A percentile compares a stretch with the other conserved stretches of the same genome.
Conservation (phyloP, 306 rosid genomes). For the Urtica urens region DNA sequence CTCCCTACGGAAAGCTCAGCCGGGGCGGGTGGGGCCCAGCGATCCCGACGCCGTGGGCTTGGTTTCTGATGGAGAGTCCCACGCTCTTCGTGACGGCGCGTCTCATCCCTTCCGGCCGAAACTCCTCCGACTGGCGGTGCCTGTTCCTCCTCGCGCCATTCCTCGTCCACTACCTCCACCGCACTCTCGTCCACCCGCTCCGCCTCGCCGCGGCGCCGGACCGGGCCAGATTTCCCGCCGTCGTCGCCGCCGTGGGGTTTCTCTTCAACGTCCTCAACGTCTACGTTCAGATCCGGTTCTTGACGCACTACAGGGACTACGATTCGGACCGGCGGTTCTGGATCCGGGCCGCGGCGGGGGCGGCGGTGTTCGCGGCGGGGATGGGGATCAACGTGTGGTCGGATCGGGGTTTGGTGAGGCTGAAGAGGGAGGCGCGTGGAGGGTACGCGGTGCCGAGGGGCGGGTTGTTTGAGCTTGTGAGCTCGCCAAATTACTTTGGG, state of each 20-base stretch:
- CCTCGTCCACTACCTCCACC: slow-evolving; percentile 59
- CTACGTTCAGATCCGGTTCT: slow-evolving; percentile 52
- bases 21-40: slow-evolving; percentile 76
- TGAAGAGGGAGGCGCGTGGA: slow-evolving; percentile 36
- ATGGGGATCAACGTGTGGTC: slow-evolving; percentile 53
- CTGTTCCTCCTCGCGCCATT: slow-evolving; percentile 41
- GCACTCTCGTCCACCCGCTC: slow-evolving; percentile 57
- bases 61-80: slow-evolving; percentile 85
- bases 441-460: slow-evolving; percentile 63
- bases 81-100: slow-evolving; percentile 55
- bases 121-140: slow-evolving; percentile 43
- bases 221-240: slow-evolving; percentile 36
- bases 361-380: slow-evolving; percentile 35
- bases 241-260: slow-evolving; percentile 41
- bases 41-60: slow-evolving; percentile 53
- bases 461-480: slow-evolving; percentile 56
- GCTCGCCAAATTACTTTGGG: slow-evolving; percentile 73
- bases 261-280: slow-evolving; percentile 46
- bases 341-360: slow-evolving; percentile 30
- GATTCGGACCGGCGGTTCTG: slow-evolving; percentile 33
- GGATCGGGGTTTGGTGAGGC: slow-evolving; percentile 44
- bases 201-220: slow-evolving; percentile 25
- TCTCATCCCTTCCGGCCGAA: slow-evolving; percentile 47
- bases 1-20: slow-evolving; percentile 77
- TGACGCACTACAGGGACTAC: slow-evolving; percentile 43